Evolutionary conservation across 2,329 filamentous ascomycete species (phyloP), one percentile per base, ranked within the genome.

Genomic region (Tolypocladium ophioglossoides): DNA sequence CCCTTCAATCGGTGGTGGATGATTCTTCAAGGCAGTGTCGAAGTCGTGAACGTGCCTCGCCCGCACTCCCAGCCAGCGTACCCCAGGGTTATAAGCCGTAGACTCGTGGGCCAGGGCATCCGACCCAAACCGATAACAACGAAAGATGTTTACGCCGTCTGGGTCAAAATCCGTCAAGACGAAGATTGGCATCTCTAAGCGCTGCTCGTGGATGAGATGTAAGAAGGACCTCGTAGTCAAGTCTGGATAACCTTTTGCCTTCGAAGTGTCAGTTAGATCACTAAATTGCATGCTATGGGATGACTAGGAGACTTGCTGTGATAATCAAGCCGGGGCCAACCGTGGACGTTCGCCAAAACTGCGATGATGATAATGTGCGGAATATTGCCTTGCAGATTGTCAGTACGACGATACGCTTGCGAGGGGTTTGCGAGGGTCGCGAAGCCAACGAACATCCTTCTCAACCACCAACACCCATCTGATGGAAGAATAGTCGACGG

Each of bases 191-290:
- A 86, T 67, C 0, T 68, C 64, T 0, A 79, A 78, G 22, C 70
- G 72, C 10, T 66, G 67, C 0, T 61, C 65, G 39, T 78, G 75
- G 1, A 90, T 53, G 14, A 74, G 65, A 44, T 76, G 74, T 1
- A 92, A 70, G 52, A 92, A 84, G 18, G 76, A 75, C 9, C 86
- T 76, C 0, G 87, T 90, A 1, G 79, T 77, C 50, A 92, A 72
- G 61, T 94, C 89, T 0, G 89, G 88, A 63, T 90, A 94, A 2
- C 89, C 89, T 74, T 91, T 94, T 1, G 83, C 89, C 85, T 90
- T 52, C 3, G 2, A 8, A 8, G 7, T 20, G 27, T 44, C 27
- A 35, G 39, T 46, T 39, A 34, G 12, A 27, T 5, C 11, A 9
- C n/a, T 20, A 1, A 10, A 8, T 11, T 12, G 35, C 35, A 12